Conservation (phyloP, 1,139 yeast species). For the Lodderomyces orthopsilosis region DNA sequence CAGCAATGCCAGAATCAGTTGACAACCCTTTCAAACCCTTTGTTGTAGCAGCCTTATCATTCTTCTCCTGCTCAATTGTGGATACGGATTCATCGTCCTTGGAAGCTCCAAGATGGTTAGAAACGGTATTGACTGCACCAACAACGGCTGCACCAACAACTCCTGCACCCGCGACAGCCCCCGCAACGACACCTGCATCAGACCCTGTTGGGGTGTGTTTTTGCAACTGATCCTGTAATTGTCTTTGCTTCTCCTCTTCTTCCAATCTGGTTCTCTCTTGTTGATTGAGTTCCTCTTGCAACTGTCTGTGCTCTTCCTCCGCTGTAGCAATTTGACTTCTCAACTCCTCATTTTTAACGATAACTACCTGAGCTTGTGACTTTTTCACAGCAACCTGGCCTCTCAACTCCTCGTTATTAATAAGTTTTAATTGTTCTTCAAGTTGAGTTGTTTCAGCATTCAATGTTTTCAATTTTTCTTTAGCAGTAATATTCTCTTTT, state of each 20-base stretch:
- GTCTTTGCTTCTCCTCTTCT: slow-evolving; percentile 30
- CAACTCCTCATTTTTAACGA: slow-evolving; percentile 53
- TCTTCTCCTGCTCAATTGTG: too few relatives aligned
- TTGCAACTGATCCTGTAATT: slow-evolving; percentile 16
- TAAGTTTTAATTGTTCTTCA: slow-evolving; percentile 52
- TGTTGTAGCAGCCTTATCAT: too few relatives aligned
- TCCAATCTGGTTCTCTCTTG: slow-evolving; percentile 24
- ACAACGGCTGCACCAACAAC: slow-evolving; percentile 13
- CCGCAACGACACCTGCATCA: slow-evolving; percentile 23
- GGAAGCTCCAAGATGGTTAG: too few relatives aligned
- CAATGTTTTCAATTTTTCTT: slow-evolving; percentile 63
- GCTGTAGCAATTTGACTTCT: slow-evolving; percentile 28
- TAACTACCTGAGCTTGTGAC: slow-evolving; percentile 66
- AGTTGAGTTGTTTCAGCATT: slow-evolving; percentile 67
- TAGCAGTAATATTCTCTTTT: slow-evolving; percentile 61
- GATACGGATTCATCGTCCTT: slow-evolving; percentile 16
- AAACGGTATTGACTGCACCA: slow-evolving; percentile 20
- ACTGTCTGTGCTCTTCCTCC: slow-evolving; percentile 21
- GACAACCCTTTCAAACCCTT: too few relatives aligned
- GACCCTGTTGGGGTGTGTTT: too few relatives aligned
- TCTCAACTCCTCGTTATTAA: slow-evolving; percentile 36
- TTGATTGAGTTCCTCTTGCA: slow-evolving; percentile 25
- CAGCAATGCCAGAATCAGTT: slow-evolving; percentile 35
- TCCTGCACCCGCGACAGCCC: slow-evolving; percentile 19
- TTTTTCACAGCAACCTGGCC: slow-evolving; percentile 35